phyloP scores from a whole-genome alignment of 2,329 filamentous ascomycete species.

The Leptoxyphium fumago region DNA sequence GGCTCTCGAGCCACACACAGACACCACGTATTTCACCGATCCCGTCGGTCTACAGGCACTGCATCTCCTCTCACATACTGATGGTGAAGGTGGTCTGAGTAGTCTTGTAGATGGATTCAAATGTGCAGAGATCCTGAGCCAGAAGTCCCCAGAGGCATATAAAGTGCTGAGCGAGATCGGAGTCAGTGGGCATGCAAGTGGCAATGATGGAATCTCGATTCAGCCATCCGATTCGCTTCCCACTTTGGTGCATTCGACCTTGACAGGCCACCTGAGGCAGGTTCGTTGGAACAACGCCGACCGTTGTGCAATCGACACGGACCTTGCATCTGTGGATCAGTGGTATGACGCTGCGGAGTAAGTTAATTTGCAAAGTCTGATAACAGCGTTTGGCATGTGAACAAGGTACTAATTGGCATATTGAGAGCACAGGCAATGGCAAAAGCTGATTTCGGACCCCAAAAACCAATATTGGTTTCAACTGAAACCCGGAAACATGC shows the following conservation, averaged over 20 bases:
- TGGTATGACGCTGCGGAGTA: constrained; percentile 66
- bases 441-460: constrained; percentile 49
- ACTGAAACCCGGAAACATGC: constrained; percentile 58
- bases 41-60: constrained; percentile 85
- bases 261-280: constrained; percentile 36
- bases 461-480: constrained; percentile 66
- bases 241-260: constrained; percentile 49
- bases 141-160: constrained; percentile 42
- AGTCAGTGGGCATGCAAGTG: constrained; percentile 70
- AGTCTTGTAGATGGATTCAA: constrained; percentile 78
- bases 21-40: constrained; percentile 92
- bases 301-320: constrained; percentile 37
- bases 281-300: constrained; percentile 93
- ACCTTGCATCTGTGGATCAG: constrained; percentile 26
- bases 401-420: background rate
- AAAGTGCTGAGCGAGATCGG: constrained; percentile 39
- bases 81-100: constrained; percentile 56
- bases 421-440: constrained; percentile 41
- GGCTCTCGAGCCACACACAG: constrained; percentile 71
- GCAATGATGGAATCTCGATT: constrained; percentile 72
- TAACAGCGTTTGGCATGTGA: too few species aligned
- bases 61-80: constrained; percentile 71
- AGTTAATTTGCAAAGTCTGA: constrained; percentile 1
- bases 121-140: constrained; percentile 46
- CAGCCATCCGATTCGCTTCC: constrained; percentile 56